phyloP scores from a whole-genome alignment of 129 eudicot species.

The Apium graveolens region DNA sequence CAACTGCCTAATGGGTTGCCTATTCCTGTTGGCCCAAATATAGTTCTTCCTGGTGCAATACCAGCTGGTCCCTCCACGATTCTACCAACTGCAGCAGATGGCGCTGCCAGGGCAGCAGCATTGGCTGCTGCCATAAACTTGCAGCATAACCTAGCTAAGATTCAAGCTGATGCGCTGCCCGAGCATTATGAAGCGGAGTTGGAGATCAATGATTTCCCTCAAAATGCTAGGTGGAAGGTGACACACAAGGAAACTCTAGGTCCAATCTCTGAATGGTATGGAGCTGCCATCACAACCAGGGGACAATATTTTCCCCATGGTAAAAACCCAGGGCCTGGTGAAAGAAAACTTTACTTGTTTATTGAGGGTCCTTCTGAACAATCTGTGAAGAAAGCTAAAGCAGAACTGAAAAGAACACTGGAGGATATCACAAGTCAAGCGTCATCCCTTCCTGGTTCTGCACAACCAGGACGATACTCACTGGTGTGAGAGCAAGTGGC shows the following conservation, averaged over 20 bases:
- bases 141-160: slow-evolving; percentile 74
- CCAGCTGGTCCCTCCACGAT: slow-evolving; percentile 18
- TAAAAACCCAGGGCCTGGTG: slow-evolving; percentile 56
- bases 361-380: slow-evolving; percentile 84
- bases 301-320: slow-evolving; percentile 69
- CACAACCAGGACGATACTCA: slow-evolving; percentile 22
- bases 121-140: slow-evolving; percentile 75
- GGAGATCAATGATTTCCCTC: slow-evolving; percentile 87
- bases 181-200: slow-evolving; percentile 87
- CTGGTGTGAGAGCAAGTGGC: slow-evolving; percentile 5
- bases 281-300: slow-evolving; percentile 83
- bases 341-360: slow-evolving; percentile 65
- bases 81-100: slow-evolving; percentile 21
- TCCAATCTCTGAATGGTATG: slow-evolving; percentile 86
- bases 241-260: slow-evolving; percentile 86
- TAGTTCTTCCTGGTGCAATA: slow-evolving; percentile 19
- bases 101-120: slow-evolving; percentile 68
- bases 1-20: slow-evolving; percentile 31
- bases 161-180: slow-evolving; percentile 73
- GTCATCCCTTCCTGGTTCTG: slow-evolving; percentile 16
- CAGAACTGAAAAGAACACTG: slow-evolving; percentile 60
- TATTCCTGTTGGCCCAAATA: slow-evolving; percentile 26
- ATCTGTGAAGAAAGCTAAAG: slow-evolving; percentile 79
- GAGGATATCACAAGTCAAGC: slow-evolving; percentile 78
- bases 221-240: slow-evolving; percentile 92